Conservation (phyloP, 2,329 filamentous ascomycete genomes). For the Huntiella bhutanensis region DNA sequence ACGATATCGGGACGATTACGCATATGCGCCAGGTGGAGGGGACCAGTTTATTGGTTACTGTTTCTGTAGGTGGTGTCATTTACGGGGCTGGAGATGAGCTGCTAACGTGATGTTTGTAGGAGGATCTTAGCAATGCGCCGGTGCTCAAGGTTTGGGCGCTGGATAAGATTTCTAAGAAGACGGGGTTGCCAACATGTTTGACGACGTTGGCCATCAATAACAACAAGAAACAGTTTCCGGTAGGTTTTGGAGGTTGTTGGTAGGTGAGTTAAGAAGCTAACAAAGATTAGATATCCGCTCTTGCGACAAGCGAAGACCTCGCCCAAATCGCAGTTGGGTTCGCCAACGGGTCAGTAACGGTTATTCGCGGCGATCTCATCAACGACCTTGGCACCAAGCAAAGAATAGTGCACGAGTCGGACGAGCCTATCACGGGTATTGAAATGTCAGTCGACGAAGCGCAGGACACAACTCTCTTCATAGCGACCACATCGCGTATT, state of each 20-base stretch:
- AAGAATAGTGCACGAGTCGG: slow-evolving; percentile 85
- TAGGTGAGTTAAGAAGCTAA: too few species aligned
- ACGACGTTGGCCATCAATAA: slow-evolving; percentile 77
- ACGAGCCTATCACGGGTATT: slow-evolving; percentile 87
- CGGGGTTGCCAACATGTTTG: slow-evolving; percentile 68
- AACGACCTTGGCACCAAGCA: slow-evolving; percentile 91
- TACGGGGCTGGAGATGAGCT: not conserved
- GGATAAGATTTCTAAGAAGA: slow-evolving; percentile 87
- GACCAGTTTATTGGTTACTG: slow-evolving; percentile 68
- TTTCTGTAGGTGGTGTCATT: slow-evolving; percentile 29
- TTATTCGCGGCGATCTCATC: slow-evolving; percentile 83
- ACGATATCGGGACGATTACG: slow-evolving; percentile 62
- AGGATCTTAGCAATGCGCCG: slow-evolving; percentile 75
- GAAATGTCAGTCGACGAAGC: slow-evolving; percentile 43
- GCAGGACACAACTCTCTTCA: slow-evolving; percentile 59
- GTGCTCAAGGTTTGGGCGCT: slow-evolving; percentile 94
- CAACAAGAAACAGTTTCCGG: slow-evolving; percentile 81
- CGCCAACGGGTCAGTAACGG: slow-evolving; percentile 81
- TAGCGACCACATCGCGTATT: slow-evolving; percentile 77
- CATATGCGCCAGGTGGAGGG: slow-evolving; percentile 85
- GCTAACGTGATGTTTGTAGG: slow-evolving; percentile 23
- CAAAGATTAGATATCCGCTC: slow-evolving; percentile 52
- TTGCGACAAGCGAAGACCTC: slow-evolving; percentile 70
- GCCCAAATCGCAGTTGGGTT: slow-evolving; percentile 91
- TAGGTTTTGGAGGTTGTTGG: slow-evolving; percentile 20